phyloP scores from a whole-genome alignment of 108 stramenopile species.

The Stephanodiscus triporus region DNA sequence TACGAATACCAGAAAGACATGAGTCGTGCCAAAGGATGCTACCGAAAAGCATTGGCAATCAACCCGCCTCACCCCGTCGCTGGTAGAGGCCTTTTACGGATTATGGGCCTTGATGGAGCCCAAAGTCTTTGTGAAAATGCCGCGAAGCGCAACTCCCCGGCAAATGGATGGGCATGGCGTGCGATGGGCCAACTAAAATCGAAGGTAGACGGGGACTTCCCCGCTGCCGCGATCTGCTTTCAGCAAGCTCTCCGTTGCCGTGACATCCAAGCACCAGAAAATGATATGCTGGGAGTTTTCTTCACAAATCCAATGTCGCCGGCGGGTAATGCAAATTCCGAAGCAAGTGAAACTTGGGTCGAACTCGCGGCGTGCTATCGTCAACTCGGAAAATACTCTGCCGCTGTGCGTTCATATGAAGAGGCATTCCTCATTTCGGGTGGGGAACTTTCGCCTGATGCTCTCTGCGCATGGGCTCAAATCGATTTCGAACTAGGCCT shows the following conservation, averaged over 20 bases:
- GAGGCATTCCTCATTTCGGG: conserved; percentile 48
- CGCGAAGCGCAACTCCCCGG: conserved; percentile 48
- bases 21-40: conserved; percentile 66
- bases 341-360: conserved; percentile 41
- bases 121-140: conserved; percentile 48
- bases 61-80: conserved; percentile 79
- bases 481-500: conserved; percentile 71
- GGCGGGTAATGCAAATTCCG: conserved; percentile 9
- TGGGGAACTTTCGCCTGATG: conserved; percentile 32
- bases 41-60: conserved; percentile 56
- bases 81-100: conserved; percentile 67
- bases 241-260: conserved; percentile 67
- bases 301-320: conserved; percentile 27
- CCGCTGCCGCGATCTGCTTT: conserved; percentile 62
- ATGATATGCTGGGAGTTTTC: conserved; percentile 51
- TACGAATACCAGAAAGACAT: conserved; percentile 61
- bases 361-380: conserved; percentile 70
- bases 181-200: conserved; percentile 52
- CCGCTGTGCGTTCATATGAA: conserved; percentile 61
- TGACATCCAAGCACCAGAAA: conserved; percentile 56
- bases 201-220: conserved; percentile 48
- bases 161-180: conserved; percentile 82
- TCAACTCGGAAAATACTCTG: conserved; percentile 67
- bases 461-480: conserved; percentile 70
- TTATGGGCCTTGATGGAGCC: conserved; percentile 29